These are phyloP conservation scores for Pyrenula aspistea DNA, from an alignment of 495 filamentous ascomycete species.

Conservation along the genomic window DNA sequence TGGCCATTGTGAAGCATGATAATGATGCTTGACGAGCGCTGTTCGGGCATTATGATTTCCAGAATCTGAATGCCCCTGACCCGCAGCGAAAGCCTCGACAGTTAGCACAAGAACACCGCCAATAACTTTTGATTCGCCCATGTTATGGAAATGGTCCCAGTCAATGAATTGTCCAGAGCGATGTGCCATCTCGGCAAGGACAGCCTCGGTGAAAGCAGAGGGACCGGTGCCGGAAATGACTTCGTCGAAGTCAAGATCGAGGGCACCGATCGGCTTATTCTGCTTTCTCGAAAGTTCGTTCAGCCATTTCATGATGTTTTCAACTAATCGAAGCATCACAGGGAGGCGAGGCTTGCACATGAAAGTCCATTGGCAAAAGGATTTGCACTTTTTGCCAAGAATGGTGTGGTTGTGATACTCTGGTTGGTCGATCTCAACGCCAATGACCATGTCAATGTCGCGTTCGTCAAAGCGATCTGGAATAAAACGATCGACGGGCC, in stretches of 20 bases:
- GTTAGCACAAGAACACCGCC: slow-evolving; percentile 46
- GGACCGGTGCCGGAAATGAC: slow-evolving; percentile 57
- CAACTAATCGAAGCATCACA: slow-evolving; percentile 48
- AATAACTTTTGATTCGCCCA: slow-evolving; percentile 43
- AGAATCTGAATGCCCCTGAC: slow-evolving; percentile 52
- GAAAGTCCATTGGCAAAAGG: slow-evolving; percentile 62
- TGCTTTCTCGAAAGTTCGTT: slow-evolving; percentile 40
- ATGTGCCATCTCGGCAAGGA: slow-evolving; percentile 44
- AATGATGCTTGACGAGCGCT: slow-evolving; percentile 52
- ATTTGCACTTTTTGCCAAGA: slow-evolving; percentile 46
- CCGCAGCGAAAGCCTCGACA: slow-evolving; percentile 52
- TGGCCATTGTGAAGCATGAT: slow-evolving; percentile 53
- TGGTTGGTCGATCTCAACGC: slow-evolving; percentile 54
- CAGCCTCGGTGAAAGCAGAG: slow-evolving; percentile 49
- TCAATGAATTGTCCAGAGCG: slow-evolving; percentile 21
- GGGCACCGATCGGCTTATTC: slow-evolving; percentile 33
- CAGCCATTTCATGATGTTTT: slow-evolving; percentile 49
- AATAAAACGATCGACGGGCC: slow-evolving; percentile 30
- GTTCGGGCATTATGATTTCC: slow-evolving; percentile 45
- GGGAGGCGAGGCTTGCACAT: slow-evolving; percentile 48
- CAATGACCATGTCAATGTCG: slow-evolving; percentile 49
- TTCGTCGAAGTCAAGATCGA: slow-evolving; percentile 53
- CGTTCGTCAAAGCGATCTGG: slow-evolving; percentile 25
- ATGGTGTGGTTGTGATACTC: slow-evolving; percentile 47
- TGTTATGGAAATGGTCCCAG: slow-evolving; percentile 46